Evolutionary conservation across 805 yeast genomes (phyloP).

Genomic region (Maudiozyma turicensis): DNA sequence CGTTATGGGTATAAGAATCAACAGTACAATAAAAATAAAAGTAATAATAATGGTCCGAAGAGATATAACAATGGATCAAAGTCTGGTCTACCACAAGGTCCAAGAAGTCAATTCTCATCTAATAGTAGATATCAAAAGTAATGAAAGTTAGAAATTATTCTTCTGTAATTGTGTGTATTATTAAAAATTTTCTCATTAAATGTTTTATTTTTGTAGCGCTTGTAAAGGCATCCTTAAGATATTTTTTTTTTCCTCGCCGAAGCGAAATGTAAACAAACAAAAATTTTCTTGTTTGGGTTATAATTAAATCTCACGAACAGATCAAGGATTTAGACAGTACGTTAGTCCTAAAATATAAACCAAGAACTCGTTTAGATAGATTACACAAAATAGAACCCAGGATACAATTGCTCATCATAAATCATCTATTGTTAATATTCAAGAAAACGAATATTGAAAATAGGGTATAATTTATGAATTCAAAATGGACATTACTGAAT

Average conservation of each 20-base stretch:
- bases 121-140: conserved; percentile 14
- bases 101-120: conserved; percentile 7
- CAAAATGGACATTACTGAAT: conserved; percentile 11
- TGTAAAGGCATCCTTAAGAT: background rate
- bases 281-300: background rate
- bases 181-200: too few relatives aligned
- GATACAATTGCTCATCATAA: background rate
- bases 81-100: conserved; percentile 18
- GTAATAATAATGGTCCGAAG: background rate
- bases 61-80: background rate
- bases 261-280: background rate
- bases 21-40: background rate
- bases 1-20: background rate
- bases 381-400: conserved; percentile 7
- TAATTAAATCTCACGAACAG: too few relatives aligned
- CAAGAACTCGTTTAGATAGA: too few relatives aligned
- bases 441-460: background rate
- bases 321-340: too few relatives aligned
- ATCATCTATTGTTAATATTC: too few relatives aligned
- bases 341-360: too few relatives aligned
- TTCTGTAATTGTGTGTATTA: too few relatives aligned
- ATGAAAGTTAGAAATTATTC: too few relatives aligned
- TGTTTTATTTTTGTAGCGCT: background rate
- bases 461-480: too few relatives aligned
- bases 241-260: background rate